Evolutionary conservation across 2,329 filamentous ascomycete genomes (phyloP), one percentile per base, ranked within the genome.

Genomic region (Ophiostoma angusticollis): DNA sequence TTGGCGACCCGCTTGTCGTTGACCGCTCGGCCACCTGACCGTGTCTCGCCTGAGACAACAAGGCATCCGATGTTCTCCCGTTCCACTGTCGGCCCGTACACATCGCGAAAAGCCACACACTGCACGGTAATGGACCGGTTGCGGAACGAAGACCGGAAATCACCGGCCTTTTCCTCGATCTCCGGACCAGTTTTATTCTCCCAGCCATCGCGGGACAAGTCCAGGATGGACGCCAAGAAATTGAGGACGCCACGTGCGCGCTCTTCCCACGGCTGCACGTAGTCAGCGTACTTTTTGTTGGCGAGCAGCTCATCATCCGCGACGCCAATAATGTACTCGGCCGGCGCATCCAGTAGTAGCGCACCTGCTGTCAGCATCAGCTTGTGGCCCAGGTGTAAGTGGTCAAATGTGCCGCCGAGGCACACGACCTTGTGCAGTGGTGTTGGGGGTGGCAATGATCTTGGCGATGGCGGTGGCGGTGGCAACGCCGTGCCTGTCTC

Each of bases 301-400:
- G 75, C 74, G 25, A 98, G 69, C 32, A 96, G 68, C 44, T 82
- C 79, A 52, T 94, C 85, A 5, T 84, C 86, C 0, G 91, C 93
- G 48, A 98, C 82, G 11, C 91, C 91, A 30, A 95, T 70, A 14
- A 86, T 80, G 45, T 93, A 70, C 9, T 68, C 68, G 44, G 59
- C 49, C 0, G 65, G 63, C 1, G 72, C 66, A 42, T 74, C 72
- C 41, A 82, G 67, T 13, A 85, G 69, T 40, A 95, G 72, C 0
- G 79, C 74, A 0, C 82, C 84, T 45, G 87, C 87, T n/a, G 87
- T 86, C 16, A 98, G 72, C 16, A 98, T 72, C n/a, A 96, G 68
- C 61, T 96, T 98, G 64, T 98, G 91, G 6, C 91, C 91, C 4
- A 84, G 78, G 55, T 98, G 91, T 17, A 98, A 71, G 59, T 96